phyloP scores from a whole-genome alignment of 164 flowering plant species.

The grape (Vitis vinifera) region DNA sequence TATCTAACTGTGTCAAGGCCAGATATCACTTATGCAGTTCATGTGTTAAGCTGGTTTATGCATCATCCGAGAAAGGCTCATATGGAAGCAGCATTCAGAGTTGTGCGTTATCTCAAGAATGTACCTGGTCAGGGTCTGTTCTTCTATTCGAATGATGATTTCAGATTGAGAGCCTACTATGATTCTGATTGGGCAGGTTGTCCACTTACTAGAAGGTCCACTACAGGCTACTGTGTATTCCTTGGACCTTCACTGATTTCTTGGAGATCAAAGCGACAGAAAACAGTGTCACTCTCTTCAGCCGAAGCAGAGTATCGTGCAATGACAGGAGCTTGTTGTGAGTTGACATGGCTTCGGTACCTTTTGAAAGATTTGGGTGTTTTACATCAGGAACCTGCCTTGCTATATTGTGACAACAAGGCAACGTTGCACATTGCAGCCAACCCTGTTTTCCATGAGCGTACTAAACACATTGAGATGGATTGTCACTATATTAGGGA shows the following conservation, averaged over 20 bases:
- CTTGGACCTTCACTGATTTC: background rate
- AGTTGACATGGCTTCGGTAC: background rate
- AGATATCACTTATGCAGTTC: background rate
- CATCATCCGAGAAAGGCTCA: background rate
- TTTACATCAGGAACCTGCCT: background rate
- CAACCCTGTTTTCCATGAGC: background rate
- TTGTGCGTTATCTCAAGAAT: background rate
- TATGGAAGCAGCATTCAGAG: background rate
- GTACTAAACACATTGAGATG: conserved; percentile 1
- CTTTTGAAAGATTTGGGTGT: background rate
- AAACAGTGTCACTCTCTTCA: background rate
- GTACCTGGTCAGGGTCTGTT: background rate
- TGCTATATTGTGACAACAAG: background rate
- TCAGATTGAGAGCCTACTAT: background rate
- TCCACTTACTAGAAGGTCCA: conserved; percentile 1
- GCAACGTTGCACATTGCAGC: background rate
- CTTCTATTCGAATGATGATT: background rate
- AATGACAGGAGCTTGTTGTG: background rate
- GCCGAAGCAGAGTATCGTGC: background rate
- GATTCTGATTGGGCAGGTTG: background rate
- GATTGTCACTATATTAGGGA: background rate
- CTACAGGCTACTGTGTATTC: background rate
- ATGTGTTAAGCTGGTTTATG: background rate
- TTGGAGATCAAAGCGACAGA: background rate
- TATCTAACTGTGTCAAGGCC: background rate